phyloP scores from a whole-genome alignment of 2,329 filamentous ascomycete genomes.

The Penicillium griseofulvum region DNA sequence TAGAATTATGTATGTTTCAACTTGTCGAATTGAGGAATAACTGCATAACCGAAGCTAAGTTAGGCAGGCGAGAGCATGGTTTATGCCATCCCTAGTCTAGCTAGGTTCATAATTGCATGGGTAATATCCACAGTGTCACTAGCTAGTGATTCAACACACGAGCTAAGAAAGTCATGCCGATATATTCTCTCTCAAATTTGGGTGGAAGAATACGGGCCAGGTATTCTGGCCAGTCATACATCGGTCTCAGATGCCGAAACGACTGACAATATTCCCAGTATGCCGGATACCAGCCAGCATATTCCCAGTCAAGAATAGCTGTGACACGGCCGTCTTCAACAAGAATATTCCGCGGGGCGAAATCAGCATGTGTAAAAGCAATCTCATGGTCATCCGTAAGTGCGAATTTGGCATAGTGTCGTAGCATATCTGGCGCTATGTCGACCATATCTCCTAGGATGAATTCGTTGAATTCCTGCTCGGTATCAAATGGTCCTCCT shows the following conservation, averaged over 20 bases:
- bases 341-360: slow-evolving; percentile 18
- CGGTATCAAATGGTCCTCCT: slow-evolving; percentile 26
- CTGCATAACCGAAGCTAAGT: neutral
- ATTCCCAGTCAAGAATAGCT: slow-evolving; percentile 19
- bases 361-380: slow-evolving; percentile 19
- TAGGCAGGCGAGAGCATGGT: neutral
- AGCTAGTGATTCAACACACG: neutral
- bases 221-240: slow-evolving; percentile 17
- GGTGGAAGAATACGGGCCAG: slow-evolving; percentile 14
- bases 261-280: slow-evolving; percentile 18
- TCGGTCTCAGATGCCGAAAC: slow-evolving; percentile 8
- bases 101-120: too few species aligned
- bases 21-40: neutral
- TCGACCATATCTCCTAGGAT: slow-evolving; percentile 15
- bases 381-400: slow-evolving; percentile 16
- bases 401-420: slow-evolving; percentile 17
- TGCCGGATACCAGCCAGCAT: slow-evolving; percentile 18
- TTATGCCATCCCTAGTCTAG: neutral
- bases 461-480: slow-evolving; percentile 22
- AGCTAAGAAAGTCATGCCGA: neutral
- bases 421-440: slow-evolving; percentile 8
- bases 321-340: slow-evolving; percentile 13
- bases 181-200: slow-evolving; percentile 2
- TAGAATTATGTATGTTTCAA: neutral
- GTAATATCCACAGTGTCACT: neutral